Evolutionary conservation across 2,329 filamentous ascomycete species (phyloP), one percentile per base, ranked within the genome.

Genomic region (Fusarium brevicatenulatum): DNA sequence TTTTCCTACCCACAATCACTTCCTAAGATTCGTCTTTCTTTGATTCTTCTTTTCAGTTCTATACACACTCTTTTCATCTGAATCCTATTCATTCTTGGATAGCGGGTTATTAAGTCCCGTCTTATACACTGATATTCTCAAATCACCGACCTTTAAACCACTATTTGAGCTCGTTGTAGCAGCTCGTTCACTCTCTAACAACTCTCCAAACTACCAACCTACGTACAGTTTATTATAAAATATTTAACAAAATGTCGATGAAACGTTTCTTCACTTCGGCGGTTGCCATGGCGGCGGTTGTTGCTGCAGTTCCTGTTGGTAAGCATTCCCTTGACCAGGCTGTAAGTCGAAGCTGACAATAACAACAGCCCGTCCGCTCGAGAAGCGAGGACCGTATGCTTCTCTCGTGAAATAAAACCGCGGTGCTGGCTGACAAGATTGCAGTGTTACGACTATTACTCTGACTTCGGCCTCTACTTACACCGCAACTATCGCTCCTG

Each of bases 291-390:
- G 71, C 70, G 37, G 71, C 70, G 13, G 59, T 75, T 23, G 73
- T 73, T 55, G 46, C 68, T 50, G 73, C 72, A 50, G 54, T 72
- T 21, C 77, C 79, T 43, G 66, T 76, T 47, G 66, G 79, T 80
- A 61, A 71, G 74, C 65, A 23, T 13, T 36, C 13, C 13, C 18
- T 9, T 16, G n/a, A 11, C n/a, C 21, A 39, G 16, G 25, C 30
- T 18, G 18, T 13, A 21, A 23, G 32, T 42, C 19, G 16, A 55
- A 32, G 36, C 60, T 74, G 23, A 74, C 61, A 13, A 7, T 40
- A 52, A 15, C 23, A 18, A 11, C 19, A 74, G 71, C 53, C 19
- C 68, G 46, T 32, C 36, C 50, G 15, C 37, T 79, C 75, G 63
- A 63, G 34, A 59, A 59, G 46, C 34, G 58, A 57, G 57, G 77